Conservation (phyloP, 768 basidiomycete species). For the Kwoniella europaea region DNA sequence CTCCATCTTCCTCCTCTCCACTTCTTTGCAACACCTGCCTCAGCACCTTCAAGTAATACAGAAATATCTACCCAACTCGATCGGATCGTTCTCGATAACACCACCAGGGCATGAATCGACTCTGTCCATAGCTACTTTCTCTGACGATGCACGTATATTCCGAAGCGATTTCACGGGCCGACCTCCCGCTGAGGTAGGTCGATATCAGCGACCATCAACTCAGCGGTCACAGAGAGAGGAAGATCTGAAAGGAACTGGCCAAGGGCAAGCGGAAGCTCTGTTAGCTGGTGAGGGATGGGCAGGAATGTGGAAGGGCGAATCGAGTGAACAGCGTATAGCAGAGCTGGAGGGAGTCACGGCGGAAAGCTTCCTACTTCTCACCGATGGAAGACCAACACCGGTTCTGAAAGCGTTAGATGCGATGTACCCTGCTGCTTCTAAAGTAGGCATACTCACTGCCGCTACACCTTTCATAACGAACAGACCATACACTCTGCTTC, state of each 20-base stretch:
- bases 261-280: constrained; percentile 22
- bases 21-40: constrained; percentile 17
- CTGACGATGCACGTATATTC: constrained; percentile 20
- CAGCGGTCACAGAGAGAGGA: constrained; percentile 21
- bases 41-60: constrained; percentile 26
- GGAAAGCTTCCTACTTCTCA: constrained; percentile 37
- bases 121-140: constrained; percentile 31
- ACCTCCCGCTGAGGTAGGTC: constrained; percentile 42
- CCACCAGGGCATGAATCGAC: constrained; percentile 19
- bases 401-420: constrained; percentile 31
- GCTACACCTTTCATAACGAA: constrained; percentile 56
- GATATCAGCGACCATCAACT: constrained; percentile 38
- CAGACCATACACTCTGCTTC: constrained; percentile 52
- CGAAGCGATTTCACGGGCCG: constrained; percentile 33
- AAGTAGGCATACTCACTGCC: constrained; percentile 48
- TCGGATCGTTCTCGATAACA: constrained; percentile 42
- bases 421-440: constrained; percentile 28
- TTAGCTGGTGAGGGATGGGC: constrained; percentile 38
- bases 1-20: constrained; percentile 41
- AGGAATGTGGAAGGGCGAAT: constrained; percentile 42
- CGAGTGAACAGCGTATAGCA: constrained; percentile 15
- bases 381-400: constrained; percentile 39
- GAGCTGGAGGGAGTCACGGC: constrained; percentile 41
- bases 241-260: constrained; percentile 36
- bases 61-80: constrained; percentile 25